A percentile compares a stretch with the other conserved stretches of the same genome.
Conservation (phyloP, 139 green algal species). For the Chlamydomonas sp. region DNA sequence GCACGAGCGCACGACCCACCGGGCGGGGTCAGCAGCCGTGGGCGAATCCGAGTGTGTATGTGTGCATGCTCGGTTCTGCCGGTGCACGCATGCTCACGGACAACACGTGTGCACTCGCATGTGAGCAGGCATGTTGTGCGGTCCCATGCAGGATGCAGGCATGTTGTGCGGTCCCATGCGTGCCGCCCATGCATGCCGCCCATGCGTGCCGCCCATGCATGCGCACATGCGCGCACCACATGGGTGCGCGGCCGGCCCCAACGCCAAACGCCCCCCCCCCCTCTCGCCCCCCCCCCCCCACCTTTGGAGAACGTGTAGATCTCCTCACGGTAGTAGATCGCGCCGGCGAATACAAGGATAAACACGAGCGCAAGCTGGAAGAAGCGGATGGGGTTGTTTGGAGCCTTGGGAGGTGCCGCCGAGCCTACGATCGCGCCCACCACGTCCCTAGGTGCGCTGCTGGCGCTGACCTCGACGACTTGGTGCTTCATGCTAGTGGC, state of each 20-base stretch:
- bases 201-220: too few species aligned
- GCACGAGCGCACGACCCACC: too few species aligned
- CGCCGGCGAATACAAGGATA: background rate
- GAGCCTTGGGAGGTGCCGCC: background rate
- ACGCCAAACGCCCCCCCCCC: background rate
- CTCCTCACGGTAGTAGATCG: background rate
- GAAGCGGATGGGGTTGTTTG: background rate
- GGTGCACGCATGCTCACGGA: too few species aligned
- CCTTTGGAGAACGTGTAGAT: conserved; percentile 9
- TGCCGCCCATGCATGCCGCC: too few species aligned
- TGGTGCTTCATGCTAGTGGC: conserved; percentile 7
- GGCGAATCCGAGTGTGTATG: too few species aligned
- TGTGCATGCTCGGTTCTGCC: too few species aligned
- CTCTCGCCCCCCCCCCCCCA: background rate
- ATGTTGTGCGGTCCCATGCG: too few species aligned
- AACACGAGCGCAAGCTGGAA: background rate
- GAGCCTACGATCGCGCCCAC: background rate
- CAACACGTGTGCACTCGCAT: background rate
- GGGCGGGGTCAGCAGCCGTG: too few species aligned
- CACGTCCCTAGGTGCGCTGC: background rate
- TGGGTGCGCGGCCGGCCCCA: background rate
- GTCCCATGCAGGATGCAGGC: too few species aligned
- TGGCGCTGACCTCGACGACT: background rate
- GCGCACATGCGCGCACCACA: too few species aligned
- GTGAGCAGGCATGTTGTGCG: background rate